A percentile compares a stretch with the other conserved stretches of the same genome.
Evolutionary conservation across 116 monocot species (phyloP).

Genomic region (Zostera marina): DNA sequence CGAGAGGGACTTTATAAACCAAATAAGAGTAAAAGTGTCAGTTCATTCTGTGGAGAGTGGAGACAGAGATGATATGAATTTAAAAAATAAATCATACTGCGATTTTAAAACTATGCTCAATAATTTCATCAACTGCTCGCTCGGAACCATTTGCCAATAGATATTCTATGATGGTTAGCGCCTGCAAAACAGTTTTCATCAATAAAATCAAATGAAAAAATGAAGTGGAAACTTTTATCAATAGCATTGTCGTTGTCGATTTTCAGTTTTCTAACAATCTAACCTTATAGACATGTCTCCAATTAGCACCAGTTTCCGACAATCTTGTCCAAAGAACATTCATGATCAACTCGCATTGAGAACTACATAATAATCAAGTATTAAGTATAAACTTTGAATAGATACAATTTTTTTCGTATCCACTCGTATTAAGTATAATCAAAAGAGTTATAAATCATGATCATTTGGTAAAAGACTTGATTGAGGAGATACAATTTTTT

Average conservation of each 20-base stretch:
- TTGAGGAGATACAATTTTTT: constrained; percentile 21
- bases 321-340: constrained; percentile 36
- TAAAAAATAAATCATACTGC: constrained; percentile 30
- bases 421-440: not conserved
- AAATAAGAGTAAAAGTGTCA: not conserved
- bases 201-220: constrained; percentile 1
- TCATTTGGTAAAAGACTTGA: not conserved
- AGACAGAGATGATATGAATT: not conserved
- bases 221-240: not conserved
- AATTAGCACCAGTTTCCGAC: constrained; percentile 34
- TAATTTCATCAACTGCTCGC: constrained; percentile 80
- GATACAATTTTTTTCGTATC: no score
- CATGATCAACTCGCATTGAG: constrained; percentile 32
- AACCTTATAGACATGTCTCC: constrained; percentile 95
- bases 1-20: constrained; percentile 47
- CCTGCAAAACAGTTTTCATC: constrained; percentile 23
- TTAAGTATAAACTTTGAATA: not conserved
- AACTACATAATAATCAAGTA: constrained; percentile 12
- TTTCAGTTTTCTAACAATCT: not conserved
- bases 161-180: constrained; percentile 86
- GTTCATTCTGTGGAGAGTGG: not conserved
- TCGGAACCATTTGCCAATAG: constrained; percentile 86
- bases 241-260: not conserved
- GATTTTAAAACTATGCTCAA: constrained; percentile 63
- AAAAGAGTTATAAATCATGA: not conserved